Conservation (phyloP, 805 yeast species). For the Yarrowia yakushimensis region DNA sequence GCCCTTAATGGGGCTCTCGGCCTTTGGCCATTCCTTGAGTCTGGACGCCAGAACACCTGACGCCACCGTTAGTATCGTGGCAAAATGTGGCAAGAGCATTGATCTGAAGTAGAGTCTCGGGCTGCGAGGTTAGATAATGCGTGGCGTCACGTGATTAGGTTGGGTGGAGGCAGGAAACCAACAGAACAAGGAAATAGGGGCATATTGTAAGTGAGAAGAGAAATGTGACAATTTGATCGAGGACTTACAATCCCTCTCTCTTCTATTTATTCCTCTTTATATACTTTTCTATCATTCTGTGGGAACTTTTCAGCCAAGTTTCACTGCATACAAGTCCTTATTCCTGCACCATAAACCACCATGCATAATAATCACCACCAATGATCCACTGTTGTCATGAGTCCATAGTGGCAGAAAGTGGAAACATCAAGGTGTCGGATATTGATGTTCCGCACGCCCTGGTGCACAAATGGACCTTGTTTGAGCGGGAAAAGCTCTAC, state of each 20-base stretch:
- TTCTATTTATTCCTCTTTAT: neutral
- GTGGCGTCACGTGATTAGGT: slow-evolving; percentile 11
- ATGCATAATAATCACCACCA: neutral
- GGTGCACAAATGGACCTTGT: slow-evolving; percentile 12
- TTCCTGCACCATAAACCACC: neutral
- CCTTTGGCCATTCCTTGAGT: slow-evolving; percentile 19
- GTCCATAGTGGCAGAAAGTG: slow-evolving; percentile 13
- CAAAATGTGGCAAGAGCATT: slow-evolving; percentile 4
- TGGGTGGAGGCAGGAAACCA: neutral
- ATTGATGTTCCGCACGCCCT: slow-evolving; percentile 4
- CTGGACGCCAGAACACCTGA: neutral
- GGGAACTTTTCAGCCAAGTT: too few species aligned
- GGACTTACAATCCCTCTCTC: too few species aligned
- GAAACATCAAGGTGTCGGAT: slow-evolving; percentile 10
- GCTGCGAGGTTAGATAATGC: slow-evolving; percentile 19
- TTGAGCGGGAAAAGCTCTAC: slow-evolving; percentile 1
- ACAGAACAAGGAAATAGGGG: too few species aligned
- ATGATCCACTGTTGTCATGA: slow-evolving; percentile 21
- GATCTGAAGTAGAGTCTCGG: neutral
- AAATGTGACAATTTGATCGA: too few species aligned
- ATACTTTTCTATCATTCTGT: too few species aligned
- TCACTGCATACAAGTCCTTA: too few species aligned
- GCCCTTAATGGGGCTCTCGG: slow-evolving; percentile 7
- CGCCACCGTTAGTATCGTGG: slow-evolving; percentile 9
- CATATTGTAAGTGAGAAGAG: too few species aligned